Percentiles rank a stretch among this genome's conserved stretches.
Conservation (phyloP, 768 basidiomycete genomes). For the Galerina marginata region DNA sequence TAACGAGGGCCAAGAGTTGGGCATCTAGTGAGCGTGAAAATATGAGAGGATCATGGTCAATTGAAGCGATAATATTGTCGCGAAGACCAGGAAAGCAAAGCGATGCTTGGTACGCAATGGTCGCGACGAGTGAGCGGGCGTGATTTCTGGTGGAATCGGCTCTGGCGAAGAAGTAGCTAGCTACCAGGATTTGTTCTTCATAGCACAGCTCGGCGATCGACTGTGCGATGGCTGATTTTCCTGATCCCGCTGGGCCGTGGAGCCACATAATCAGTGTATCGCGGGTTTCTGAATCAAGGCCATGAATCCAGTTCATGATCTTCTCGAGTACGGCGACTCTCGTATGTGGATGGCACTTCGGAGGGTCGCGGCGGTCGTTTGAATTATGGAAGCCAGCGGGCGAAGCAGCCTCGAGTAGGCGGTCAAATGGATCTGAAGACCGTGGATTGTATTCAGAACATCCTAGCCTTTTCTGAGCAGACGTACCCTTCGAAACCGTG, state of each 20-base stretch:
- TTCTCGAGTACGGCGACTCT: not conserved
- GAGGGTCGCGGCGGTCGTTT: not conserved
- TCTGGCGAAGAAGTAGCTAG: conserved; percentile 4
- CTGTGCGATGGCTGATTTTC: conserved; percentile 4
- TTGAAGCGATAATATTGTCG: not conserved
- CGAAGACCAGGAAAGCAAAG: not conserved
- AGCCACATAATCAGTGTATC: not conserved
- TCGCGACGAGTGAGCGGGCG: not conserved
- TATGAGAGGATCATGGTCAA: not conserved
- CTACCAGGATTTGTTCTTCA: not conserved
- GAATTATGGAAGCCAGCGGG: conserved; percentile 3
- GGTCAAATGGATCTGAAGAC: not conserved
- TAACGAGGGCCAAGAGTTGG: not conserved
- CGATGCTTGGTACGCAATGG: conserved; percentile 1
- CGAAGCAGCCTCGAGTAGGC: not conserved
- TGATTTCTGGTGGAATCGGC: conserved; percentile 1
- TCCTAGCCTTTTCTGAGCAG: no score
- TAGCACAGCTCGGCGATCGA: conserved; percentile 1
- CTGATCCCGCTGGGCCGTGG: conserved; percentile 5
- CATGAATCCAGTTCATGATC: conserved; percentile 1
- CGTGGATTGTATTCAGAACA: no score
- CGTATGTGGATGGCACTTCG: conserved; percentile 6
- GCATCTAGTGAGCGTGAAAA: not conserved
- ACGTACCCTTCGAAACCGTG: no score
- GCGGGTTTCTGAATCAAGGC: not conserved